These are phyloP conservation scores for Sarocladium brachiariae DNA, from an alignment of 2,329 filamentous ascomycete genomes.

Conservation along the genomic window DNA sequence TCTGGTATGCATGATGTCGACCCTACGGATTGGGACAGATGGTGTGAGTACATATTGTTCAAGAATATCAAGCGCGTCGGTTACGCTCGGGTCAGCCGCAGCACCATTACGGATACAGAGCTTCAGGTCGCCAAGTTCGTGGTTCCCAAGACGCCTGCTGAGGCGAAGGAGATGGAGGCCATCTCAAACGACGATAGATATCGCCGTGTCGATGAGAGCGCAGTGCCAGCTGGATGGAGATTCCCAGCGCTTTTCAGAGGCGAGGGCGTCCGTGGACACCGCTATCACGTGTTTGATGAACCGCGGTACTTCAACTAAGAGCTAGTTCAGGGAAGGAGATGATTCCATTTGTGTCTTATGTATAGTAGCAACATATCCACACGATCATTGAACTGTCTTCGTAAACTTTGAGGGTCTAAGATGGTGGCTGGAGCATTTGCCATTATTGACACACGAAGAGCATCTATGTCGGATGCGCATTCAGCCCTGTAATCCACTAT, in stretches of 20 bases:
- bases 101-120: conserved; percentile 94
- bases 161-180: conserved; percentile 36
- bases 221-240: conserved; percentile 68
- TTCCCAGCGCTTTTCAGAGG: conserved; percentile 84
- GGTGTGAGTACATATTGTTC: conserved; percentile 98
- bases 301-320: conserved; percentile 60
- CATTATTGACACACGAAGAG: no score
- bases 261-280: conserved; percentile 78
- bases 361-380: background rate
- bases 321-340: background rate
- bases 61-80: conserved; percentile 79
- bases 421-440: no score
- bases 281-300: conserved; percentile 93
- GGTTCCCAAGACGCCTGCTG: conserved; percentile 59
- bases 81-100: conserved; percentile 82
- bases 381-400: no score
- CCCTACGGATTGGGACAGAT: conserved; percentile 85
- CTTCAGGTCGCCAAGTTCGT: conserved; percentile 95
- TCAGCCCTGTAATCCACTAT: no score
- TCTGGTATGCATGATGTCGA: conserved; percentile 97
- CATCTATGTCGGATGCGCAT: no score
- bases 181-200: conserved; percentile 48
- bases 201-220: conserved; percentile 55
- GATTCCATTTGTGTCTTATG: background rate
- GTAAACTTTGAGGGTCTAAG: no score